A percentile compares a stretch with the other conserved stretches of the same genome.
phyloP scores from a whole-genome alignment of 2,329 filamentous ascomycete genomes.

The Trichoderma simmonsii region DNA sequence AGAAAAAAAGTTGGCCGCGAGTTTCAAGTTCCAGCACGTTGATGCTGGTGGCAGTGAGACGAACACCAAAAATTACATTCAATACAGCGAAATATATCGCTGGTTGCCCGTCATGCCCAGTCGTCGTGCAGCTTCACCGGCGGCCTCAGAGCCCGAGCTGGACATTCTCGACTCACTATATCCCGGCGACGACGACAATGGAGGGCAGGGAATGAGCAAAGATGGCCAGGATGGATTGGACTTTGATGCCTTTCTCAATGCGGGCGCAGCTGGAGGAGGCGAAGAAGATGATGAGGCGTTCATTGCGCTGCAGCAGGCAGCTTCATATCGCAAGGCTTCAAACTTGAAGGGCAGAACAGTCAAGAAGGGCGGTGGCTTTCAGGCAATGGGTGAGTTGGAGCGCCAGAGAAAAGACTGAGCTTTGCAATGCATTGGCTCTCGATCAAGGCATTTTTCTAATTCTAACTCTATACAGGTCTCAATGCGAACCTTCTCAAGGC shows the following conservation, averaged over 20 bases:
- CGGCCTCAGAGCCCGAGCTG: conserved; percentile 82
- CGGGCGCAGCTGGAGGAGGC: conserved; percentile 39
- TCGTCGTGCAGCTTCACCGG: conserved; percentile 71
- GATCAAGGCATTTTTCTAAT: neutral
- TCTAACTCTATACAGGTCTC: conserved; percentile 50
- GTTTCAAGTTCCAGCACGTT: neutral
- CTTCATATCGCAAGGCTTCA: conserved; percentile 79
- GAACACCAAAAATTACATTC: neutral
- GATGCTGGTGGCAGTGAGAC: neutral
- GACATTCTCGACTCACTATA: conserved; percentile 83
- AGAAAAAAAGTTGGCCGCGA: conserved; percentile 35
- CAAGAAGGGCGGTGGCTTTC: conserved; percentile 96
- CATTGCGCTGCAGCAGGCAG: conserved; percentile 82
- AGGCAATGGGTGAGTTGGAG: conserved; percentile 72
- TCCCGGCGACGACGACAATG: conserved; percentile 54
- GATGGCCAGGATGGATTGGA: conserved; percentile 49
- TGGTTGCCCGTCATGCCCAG: conserved; percentile 53
- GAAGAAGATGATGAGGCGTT: conserved; percentile 79
- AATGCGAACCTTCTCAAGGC: conserved; percentile 83
- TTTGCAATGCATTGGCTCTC: neutral
- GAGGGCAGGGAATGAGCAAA: conserved; percentile 33
- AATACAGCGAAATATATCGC: neutral
- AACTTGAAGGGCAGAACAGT: conserved; percentile 81
- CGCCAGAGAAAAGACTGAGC: neutral
- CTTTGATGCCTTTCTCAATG: conserved; percentile 60